Conservation (phyloP, 208 protist species). For the Polymyxa betae region DNA sequence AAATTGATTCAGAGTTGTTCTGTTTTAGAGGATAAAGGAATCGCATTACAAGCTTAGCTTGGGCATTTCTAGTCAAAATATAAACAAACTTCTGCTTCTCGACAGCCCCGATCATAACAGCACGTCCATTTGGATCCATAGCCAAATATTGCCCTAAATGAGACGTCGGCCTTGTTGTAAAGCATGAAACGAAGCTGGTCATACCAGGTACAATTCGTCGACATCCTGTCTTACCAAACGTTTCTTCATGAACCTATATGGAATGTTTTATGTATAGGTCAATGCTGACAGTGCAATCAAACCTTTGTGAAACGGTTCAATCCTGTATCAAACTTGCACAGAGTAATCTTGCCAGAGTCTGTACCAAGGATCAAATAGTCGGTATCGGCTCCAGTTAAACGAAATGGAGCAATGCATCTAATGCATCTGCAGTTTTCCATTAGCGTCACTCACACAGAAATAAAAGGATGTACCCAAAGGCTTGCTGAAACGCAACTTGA, state of each 20-base stretch:
- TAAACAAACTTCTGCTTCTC: constrained; percentile 93
- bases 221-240: constrained; percentile 90
- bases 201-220: constrained; percentile 78
- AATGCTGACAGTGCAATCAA: neutral
- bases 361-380: constrained; percentile 36
- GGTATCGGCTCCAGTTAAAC: constrained; percentile 32
- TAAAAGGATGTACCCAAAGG: neutral
- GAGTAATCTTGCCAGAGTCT: constrained; percentile 24
- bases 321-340: neutral
- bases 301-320: neutral
- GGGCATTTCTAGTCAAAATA: constrained; percentile 84
- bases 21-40: neutral
- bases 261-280: neutral
- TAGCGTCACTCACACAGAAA: too few species aligned
- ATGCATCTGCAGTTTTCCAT: too few species aligned
- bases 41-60: constrained; percentile 52
- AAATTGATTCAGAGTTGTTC: neutral
- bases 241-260: constrained; percentile 86
- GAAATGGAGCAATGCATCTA: constrained; percentile 24
- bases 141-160: constrained; percentile 82
- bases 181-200: neutral
- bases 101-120: constrained; percentile 90
- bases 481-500: neutral
- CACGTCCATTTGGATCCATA: constrained; percentile 83
- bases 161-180: neutral